Base-by-base conservation (phyloP, 306 rosid genomes). In the Trifolium pratense region DNA sequence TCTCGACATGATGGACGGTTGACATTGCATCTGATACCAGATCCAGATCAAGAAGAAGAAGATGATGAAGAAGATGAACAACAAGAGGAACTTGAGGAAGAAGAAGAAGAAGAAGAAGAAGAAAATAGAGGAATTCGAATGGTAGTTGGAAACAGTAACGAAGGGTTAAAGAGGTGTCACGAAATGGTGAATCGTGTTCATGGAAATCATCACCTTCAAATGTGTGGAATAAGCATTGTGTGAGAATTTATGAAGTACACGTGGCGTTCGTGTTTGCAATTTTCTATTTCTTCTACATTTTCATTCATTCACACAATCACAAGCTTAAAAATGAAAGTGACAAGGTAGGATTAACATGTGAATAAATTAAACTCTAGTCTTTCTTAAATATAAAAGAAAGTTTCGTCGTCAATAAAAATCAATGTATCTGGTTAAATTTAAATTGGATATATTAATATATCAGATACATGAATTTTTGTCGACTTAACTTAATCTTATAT, bases 1-100 rank as follows among this genome's bases (percentile, higher is more conserved):
- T 83, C 72, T 3, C 79, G 98, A 1, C 81, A 81, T 49, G 82
- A 89, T 45, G 98, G 98, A 75, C 84, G 96, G 20, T 83, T 94
- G 83, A 89, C 83, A 84, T 81, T 89, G 80, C 95, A 80, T 61
- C 81, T 94, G 21, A 48, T 93, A 6, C 67, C 74, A 40, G 91
- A 86, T 4, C 75, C 57, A 1, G 57, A 68, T 5, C 7, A n/a
- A 26, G 53, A 34, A 17, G 80, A 73, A 3, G 87, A 80, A 0
- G 79, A 76, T 3, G 73, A 60, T 7, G 69, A 78, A 9, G 1
- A 9, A 3, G 79, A 16, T 0, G 60, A 26, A 6, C 16, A 23
- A 6, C 70, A 23, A 0, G 59, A 46, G 39, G 64, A 67, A 63
- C 0, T 20, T 18, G 9, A 7, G n/a, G n/a, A n/a, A n/a, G n/a